Base-by-base conservation (phyloP, 768 basidiomycete genomes). In the Nevesoporus exiguus region DNA sequence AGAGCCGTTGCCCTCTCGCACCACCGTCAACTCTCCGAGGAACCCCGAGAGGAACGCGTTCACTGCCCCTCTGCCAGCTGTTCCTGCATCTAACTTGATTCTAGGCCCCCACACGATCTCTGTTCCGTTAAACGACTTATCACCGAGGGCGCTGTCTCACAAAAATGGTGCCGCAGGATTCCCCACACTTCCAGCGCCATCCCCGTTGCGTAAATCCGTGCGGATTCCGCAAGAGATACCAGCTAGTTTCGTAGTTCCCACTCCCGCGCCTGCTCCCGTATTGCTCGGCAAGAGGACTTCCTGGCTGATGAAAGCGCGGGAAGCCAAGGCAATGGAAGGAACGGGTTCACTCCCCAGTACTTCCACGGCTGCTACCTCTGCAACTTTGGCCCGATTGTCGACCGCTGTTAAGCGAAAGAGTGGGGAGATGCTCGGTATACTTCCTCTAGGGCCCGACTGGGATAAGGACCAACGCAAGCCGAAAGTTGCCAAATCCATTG, bases 221-320 rank as follows among this genome's bases (percentile, higher is more conserved):
- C 80, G 81, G 24, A 61, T 74, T 13, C 61, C 73, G 31, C 76
- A 76, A 19, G 86, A 85, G 19, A 66, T 77, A 39, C 74, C 74
- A 1, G 55, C 63, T 10, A 69, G 69, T 37, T 43, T 63, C 21
- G 58, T 67, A 30, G 54, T 73, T 21, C 74, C 75, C 4, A 69
- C 69, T 21, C 72, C 72, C 15, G 77, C 76, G 3, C 62, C 66
- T 11, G 61, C 58, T 39, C 65, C 62, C 17, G 75, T 78, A 25
- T 74, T 68, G 5, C 59, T 74, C 10, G 82, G 80, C 3, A 90
- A 88, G 62, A 82, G 89, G 30, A 86, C 86, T 9, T 91, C 90
- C 3, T 91, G 90, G 90, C 68, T 92, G 50, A 82, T 80, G 70
- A 89, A 88, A 61, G 90, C 85, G 14, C 77, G 88, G 33, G 86